Conservation (phyloP, 1,284 basidiomycete genomes). For the Vanrija humicola region DNA sequence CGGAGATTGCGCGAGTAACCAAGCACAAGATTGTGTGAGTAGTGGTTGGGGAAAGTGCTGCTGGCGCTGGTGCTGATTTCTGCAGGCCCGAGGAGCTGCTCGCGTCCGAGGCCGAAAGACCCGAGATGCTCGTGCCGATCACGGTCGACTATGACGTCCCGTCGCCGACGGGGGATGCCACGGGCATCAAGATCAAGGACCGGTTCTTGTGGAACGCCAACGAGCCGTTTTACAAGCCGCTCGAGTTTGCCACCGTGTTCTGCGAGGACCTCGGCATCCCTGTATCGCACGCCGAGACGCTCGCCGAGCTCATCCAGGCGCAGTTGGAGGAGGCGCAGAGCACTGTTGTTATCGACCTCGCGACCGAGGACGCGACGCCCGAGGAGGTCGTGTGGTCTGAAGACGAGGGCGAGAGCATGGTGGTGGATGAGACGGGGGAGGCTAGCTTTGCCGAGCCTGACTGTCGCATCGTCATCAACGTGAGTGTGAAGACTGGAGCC, state of each 20-base stretch:
- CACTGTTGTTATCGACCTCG: slow-evolving; percentile 62
- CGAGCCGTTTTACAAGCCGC: slow-evolving; percentile 68
- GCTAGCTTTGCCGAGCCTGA: slow-evolving; percentile 66
- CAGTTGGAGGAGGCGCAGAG: slow-evolving; percentile 86
- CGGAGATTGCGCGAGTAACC: slow-evolving; percentile 59
- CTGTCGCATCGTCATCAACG: slow-evolving; percentile 83
- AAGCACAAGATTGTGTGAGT: slow-evolving; percentile 67
- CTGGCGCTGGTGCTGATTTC: slow-evolving; percentile 1
- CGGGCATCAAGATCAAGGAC: slow-evolving; percentile 80
- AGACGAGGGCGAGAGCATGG: slow-evolving; percentile 24
- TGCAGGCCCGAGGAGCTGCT: slow-evolving; percentile 63
- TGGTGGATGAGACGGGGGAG: slow-evolving; percentile 21
- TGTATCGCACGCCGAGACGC: slow-evolving; percentile 59
- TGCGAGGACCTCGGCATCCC: slow-evolving; percentile 83
- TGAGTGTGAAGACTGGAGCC: slow-evolving; percentile 50
- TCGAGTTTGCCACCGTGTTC: slow-evolving; percentile 77
- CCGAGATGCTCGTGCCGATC: slow-evolving; percentile 78
- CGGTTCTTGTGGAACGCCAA: slow-evolving; percentile 96
- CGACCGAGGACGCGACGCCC: slow-evolving; percentile 33
- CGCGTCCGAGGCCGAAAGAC: slow-evolving; percentile 60
- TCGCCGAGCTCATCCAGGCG: slow-evolving; percentile 79
- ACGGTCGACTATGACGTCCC: slow-evolving; percentile 93
- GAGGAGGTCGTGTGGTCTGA: slow-evolving; percentile 39
- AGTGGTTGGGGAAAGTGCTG: background rate
- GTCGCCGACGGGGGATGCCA: slow-evolving; percentile 22